A percentile compares a stretch with the other conserved stretches of the same genome.
phyloP scores from a whole-genome alignment of 164 flowering plant species.

The grape (Vitis vinifera) region ASM3070453v1 NC_081813.1:3053501-3054000 shows the following conservation, averaged over 20 bases:
- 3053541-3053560: conserved; percentile 3
- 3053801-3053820: not conserved
- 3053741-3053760: not conserved
- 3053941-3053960: conserved; percentile 32
- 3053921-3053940: conserved; percentile 36
- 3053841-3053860: too few relatives aligned
- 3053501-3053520: conserved; percentile 34
- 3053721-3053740: too few relatives aligned
- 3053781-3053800: not conserved
- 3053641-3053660: not conserved
- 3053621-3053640: not conserved
- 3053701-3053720: not conserved
- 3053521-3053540: conserved; percentile 52
- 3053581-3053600: not conserved
- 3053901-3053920: conserved; percentile 37
- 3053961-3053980: conserved; percentile 36
- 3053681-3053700: not conserved
- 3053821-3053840: not conserved
- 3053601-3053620: not conserved
- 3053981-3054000: conserved; percentile 62
- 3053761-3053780: not conserved
- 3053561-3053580: not conserved
- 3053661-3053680: not conserved
- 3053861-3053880: not conserved
- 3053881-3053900: not conserved